Conservation (phyloP, 2,329 filamentous ascomycete genomes). For the Aspergillus unguis region DNA sequence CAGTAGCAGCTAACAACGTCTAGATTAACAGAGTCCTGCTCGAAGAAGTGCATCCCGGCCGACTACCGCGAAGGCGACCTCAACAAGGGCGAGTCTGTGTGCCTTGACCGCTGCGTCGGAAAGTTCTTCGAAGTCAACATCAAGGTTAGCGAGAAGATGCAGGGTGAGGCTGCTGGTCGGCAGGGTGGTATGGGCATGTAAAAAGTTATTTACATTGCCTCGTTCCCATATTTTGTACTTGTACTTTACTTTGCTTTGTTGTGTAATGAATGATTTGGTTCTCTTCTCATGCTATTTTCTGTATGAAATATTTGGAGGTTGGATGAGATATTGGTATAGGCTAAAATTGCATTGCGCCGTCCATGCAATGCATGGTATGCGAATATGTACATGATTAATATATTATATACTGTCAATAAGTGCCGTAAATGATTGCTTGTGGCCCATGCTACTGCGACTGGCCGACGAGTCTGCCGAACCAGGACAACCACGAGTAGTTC, state of each 20-base stretch:
- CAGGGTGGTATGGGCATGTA: constrained; percentile 54
- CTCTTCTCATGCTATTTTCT: not conserved
- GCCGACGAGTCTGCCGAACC: constrained; percentile 43
- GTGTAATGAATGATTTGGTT: constrained; percentile 14
- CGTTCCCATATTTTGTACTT: constrained; percentile 3
- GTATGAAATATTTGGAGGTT: no score
- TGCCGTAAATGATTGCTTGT: not conserved
- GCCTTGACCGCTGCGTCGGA: constrained; percentile 91
- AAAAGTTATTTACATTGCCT: constrained; percentile 10
- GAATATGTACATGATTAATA: constrained; percentile 23
- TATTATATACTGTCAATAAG: constrained; percentile 13
- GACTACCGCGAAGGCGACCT: constrained; percentile 95
- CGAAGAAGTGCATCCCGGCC: constrained; percentile 86
- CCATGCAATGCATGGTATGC: constrained; percentile 2
- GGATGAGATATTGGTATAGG: not conserved
- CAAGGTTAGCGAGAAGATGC: constrained; percentile 96
- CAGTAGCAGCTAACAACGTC: not conserved
- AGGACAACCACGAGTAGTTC: constrained; percentile 59
- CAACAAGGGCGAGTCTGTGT: constrained; percentile 98
- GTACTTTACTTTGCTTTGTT: constrained; percentile 3
- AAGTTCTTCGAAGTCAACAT: constrained; percentile 99
- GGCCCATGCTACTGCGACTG: constrained; percentile 11
- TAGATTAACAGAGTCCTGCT: constrained; percentile 83
- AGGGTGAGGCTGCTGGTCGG: constrained; percentile 72
- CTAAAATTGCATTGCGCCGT: constrained; percentile 8